Evolutionary conservation across 2,329 filamentous ascomycete species (phyloP).

Genomic region (Niveomyces coronatus): DNA sequence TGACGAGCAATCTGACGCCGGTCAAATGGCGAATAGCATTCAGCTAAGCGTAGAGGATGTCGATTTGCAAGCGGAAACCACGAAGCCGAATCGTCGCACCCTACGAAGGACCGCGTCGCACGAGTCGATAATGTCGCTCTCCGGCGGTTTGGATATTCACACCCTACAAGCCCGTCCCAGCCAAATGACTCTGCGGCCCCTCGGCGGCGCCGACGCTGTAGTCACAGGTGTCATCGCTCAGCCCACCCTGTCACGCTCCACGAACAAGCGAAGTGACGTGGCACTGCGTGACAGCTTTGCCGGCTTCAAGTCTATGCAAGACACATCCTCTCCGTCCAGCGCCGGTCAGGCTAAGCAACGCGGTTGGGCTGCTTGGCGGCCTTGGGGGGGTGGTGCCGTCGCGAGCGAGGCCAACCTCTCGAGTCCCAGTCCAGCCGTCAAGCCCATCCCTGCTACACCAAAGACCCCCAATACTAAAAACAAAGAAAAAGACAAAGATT

Average conservation of each 20-base stretch:
- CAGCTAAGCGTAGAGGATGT: conserved; percentile 1
- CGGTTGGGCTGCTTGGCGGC: conserved; percentile 33
- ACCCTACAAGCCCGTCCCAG: conserved; percentile 66
- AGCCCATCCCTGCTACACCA: not conserved
- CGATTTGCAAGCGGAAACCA: conserved; percentile 5
- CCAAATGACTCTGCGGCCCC: conserved; percentile 52
- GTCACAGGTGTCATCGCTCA: conserved; percentile 49
- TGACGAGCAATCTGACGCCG: conserved; percentile 11
- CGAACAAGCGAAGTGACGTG: conserved; percentile 39
- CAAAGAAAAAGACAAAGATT: conserved; percentile 24
- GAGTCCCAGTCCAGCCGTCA: conserved; percentile 1
- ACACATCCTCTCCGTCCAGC: conserved; percentile 20
- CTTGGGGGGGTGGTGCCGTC: conserved; percentile 38
- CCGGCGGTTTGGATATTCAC: conserved; percentile 84
- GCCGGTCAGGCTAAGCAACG: conserved; percentile 14
- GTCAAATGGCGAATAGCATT: not conserved
- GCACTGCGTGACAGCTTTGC: conserved; percentile 48
- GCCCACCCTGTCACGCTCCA: conserved; percentile 42
- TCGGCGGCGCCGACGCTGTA: conserved; percentile 45
- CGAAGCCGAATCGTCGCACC: conserved; percentile 18
- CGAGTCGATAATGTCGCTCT: conserved; percentile 80
- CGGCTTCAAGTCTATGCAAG: conserved; percentile 25
- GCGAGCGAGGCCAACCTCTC: not conserved
- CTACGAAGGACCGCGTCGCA: conserved; percentile 65
- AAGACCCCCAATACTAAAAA: conserved; percentile 11